A percentile compares a stretch with the other conserved stretches of the same genome.
phyloP scores from a whole-genome alignment of 352 stramenopile genomes.

The Discostella stelligera region DNA sequence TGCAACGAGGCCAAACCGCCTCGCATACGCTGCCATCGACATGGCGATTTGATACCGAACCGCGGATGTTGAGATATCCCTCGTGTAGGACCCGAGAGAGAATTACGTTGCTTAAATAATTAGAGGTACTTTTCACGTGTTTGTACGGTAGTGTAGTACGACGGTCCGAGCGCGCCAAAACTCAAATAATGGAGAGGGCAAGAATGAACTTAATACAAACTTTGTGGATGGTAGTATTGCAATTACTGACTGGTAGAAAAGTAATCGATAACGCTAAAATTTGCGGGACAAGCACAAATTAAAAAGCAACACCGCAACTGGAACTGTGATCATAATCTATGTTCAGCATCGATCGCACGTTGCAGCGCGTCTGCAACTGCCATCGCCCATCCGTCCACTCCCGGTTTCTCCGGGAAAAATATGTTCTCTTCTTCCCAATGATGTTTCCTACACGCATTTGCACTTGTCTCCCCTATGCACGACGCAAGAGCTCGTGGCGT shows the following conservation, averaged over 20 bases:
- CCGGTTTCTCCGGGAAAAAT: slow-evolving; percentile 76
- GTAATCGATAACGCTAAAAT: too few relatives aligned
- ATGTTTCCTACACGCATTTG: slow-evolving; percentile 59
- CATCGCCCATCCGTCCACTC: slow-evolving; percentile 69
- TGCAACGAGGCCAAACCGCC: slow-evolving; percentile 32
- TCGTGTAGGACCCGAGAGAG: too few relatives aligned
- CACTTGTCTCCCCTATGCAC: slow-evolving; percentile 81
- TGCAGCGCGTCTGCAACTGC: slow-evolving; percentile 58
- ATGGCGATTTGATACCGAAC: slow-evolving; percentile 6
- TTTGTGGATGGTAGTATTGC: too few relatives aligned
- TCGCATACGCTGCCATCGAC: slow-evolving; percentile 45
- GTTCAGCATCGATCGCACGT: background rate
- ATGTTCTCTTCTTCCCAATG: slow-evolving; percentile 65
- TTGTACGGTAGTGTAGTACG: too few relatives aligned
- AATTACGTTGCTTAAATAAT: too few relatives aligned
- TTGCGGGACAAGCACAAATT: too few relatives aligned
- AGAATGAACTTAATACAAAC: too few relatives aligned
- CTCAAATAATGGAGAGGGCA: too few relatives aligned
- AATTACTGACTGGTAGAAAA: too few relatives aligned
- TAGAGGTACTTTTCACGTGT: too few relatives aligned
- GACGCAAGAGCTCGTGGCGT: slow-evolving; percentile 56
- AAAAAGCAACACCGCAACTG: too few relatives aligned
- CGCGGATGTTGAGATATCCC: slow-evolving; percentile 1
- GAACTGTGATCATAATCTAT: too few relatives aligned
- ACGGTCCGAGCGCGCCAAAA: background rate